Evolutionary conservation across 192 early-diverging fungal species (phyloP).

Genomic region (Podila verticillata): DNA sequence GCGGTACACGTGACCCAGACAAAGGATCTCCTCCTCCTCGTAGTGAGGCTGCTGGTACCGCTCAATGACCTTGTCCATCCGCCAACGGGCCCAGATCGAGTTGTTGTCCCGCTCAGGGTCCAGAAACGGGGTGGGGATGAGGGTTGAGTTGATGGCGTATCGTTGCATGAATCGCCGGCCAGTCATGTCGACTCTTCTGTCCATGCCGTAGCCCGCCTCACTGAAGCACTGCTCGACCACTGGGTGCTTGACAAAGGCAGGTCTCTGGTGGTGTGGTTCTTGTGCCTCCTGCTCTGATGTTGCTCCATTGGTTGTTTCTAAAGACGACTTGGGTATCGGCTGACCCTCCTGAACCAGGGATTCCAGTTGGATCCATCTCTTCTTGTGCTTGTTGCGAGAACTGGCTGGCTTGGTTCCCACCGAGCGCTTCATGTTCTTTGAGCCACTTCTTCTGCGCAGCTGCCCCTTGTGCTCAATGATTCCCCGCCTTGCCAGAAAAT

Average conservation of each 20-base stretch:
- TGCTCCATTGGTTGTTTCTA: too few relatives aligned
- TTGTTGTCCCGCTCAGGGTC: slow-evolving; percentile 26
- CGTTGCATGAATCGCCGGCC: slow-evolving; percentile 34
- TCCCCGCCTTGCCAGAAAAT: slow-evolving; percentile 22
- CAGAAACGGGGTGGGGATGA: slow-evolving; percentile 31
- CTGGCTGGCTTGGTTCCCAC: not conserved
- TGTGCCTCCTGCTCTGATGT: not conserved
- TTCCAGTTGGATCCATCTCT: not conserved
- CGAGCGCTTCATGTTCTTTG: not conserved
- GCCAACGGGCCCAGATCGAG: slow-evolving; percentile 34
- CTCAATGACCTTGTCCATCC: slow-evolving; percentile 47
- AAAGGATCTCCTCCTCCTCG: slow-evolving; percentile 27
- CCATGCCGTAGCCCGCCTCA: slow-evolving; percentile 27
- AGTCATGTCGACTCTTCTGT: slow-evolving; percentile 35
- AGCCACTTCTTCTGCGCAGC: too few relatives aligned
- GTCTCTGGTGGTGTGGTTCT: not conserved
- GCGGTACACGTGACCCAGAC: slow-evolving; percentile 41
- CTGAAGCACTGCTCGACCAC: slow-evolving; percentile 24
- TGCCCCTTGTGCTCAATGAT: slow-evolving; percentile 14
- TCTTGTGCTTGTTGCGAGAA: not conserved
- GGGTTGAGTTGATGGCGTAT: slow-evolving; percentile 17
- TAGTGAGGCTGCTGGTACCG: slow-evolving; percentile 37
- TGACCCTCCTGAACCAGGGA: too few relatives aligned
- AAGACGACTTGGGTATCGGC: too few relatives aligned
- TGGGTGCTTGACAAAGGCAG: slow-evolving; percentile 8